Conservation (phyloP, 805 yeast genomes). For the Yamadazyma laniorum region DNA sequence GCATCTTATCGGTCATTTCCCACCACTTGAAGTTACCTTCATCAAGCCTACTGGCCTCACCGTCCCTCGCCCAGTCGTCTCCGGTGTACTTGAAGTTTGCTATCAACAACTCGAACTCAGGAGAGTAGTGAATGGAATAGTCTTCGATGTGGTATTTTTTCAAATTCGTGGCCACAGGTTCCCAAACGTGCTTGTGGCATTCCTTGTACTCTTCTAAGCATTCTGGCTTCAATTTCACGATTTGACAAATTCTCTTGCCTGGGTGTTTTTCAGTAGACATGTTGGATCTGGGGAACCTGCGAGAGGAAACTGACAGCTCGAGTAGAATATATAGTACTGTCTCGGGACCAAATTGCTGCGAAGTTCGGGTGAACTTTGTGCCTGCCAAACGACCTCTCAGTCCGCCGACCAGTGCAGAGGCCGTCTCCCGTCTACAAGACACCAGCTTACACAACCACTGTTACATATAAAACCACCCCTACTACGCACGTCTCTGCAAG, state of each 20-base stretch:
- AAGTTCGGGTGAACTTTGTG: not conserved
- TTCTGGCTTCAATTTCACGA: slow-evolving; percentile 39
- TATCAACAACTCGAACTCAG: slow-evolving; percentile 28
- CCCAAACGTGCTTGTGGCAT: slow-evolving; percentile 28
- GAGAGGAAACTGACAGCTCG: too few species aligned
- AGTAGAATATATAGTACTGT: too few species aligned
- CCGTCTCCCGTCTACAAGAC: too few species aligned
- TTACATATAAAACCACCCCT: too few species aligned
- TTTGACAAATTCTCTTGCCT: slow-evolving; percentile 39
- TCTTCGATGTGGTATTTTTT: slow-evolving; percentile 37
- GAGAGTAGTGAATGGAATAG: slow-evolving; percentile 38
- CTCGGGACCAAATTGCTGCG: not conserved
- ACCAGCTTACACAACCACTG: too few species aligned
- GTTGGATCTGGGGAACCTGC: too few species aligned
- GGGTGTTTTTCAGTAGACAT: slow-evolving; percentile 30
- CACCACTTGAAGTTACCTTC: slow-evolving; percentile 42
- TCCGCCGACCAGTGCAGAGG: too few species aligned
- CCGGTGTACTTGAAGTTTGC: slow-evolving; percentile 40
- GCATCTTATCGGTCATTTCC: slow-evolving; percentile 40
- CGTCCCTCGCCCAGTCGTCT: slow-evolving; percentile 34
- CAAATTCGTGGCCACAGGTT: slow-evolving; percentile 30
- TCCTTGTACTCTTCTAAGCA: slow-evolving; percentile 34
- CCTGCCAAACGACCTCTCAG: too few species aligned
- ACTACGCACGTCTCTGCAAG: too few species aligned
- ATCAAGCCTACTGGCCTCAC: slow-evolving; percentile 30